These are phyloP conservation scores for Cyberlindnera subsufficiens DNA, from an alignment of 805 yeast genomes.

Conservation along the genomic window DNA sequence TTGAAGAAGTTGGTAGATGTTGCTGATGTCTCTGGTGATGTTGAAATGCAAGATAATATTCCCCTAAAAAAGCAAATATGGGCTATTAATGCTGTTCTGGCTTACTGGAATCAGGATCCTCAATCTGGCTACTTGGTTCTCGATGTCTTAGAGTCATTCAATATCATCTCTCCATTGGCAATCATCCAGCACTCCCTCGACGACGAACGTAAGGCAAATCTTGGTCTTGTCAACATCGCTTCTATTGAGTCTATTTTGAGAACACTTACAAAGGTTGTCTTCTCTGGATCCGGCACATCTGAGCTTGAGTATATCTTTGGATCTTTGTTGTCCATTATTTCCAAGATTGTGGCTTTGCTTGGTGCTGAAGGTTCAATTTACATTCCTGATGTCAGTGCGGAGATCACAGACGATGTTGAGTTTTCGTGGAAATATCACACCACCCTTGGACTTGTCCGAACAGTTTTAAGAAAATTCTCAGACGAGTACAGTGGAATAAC, in stretches of 20 bases:
- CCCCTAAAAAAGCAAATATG: constrained; percentile 30
- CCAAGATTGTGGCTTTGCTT: constrained; percentile 15
- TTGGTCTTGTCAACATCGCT: constrained; percentile 38
- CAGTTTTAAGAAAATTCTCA: constrained; percentile 38
- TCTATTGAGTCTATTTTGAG: constrained; percentile 39
- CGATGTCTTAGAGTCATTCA: constrained; percentile 43
- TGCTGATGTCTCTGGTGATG: constrained; percentile 3
- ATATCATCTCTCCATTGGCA: constrained; percentile 35
- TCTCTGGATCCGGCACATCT: constrained; percentile 15
- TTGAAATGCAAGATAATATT: constrained; percentile 1
- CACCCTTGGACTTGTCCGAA: constrained; percentile 30
- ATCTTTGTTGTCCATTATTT: constrained; percentile 19
- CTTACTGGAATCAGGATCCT: constrained; percentile 62
- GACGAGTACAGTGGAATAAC: constrained; percentile 32
- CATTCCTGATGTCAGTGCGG: constrained; percentile 22
- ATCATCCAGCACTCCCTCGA: constrained; percentile 39
- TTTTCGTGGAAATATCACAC: constrained; percentile 37
- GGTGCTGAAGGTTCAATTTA: constrained; percentile 18
- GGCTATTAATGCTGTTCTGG: constrained; percentile 51
- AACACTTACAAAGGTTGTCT: constrained; percentile 25
- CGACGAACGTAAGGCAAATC: constrained; percentile 25
- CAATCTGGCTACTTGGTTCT: constrained; percentile 58
- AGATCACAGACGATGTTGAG: constrained; percentile 29
- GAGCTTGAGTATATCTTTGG: constrained; percentile 27
- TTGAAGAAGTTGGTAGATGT: constrained; percentile 27